Evolutionary conservation across 768 basidiomycete genomes (phyloP).

Genomic region (Mycena belliarum): DNA sequence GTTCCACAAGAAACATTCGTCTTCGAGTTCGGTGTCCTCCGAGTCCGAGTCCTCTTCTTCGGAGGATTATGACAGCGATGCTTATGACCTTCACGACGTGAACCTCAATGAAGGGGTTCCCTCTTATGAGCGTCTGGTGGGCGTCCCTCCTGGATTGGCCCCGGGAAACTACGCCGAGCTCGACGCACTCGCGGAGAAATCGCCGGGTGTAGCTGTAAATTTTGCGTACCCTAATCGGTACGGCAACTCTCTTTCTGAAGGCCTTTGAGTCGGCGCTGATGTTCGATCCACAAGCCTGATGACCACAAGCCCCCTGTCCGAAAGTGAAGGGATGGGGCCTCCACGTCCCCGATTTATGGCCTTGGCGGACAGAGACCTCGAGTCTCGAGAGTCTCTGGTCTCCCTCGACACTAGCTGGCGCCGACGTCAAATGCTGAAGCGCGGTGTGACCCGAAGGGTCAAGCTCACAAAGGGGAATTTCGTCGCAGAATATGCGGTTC

Average conservation of each 20-base stretch:
- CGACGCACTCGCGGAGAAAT: constrained; percentile 6
- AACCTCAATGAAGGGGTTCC: background rate
- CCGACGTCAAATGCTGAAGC: constrained; percentile 35
- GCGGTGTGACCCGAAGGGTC: constrained; percentile 73
- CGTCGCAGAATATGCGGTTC: constrained; percentile 70
- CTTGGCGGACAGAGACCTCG: background rate
- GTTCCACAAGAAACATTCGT: background rate
- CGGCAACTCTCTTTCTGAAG: background rate
- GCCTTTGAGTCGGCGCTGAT: no score
- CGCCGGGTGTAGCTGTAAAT: background rate
- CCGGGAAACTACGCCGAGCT: background rate
- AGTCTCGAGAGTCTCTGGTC: constrained; percentile 1
- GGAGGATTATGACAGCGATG: background rate
- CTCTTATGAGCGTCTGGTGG: background rate
- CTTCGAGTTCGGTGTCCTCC: background rate
- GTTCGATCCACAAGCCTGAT: background rate
- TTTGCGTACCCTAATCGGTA: constrained; percentile 5
- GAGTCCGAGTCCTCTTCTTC: background rate
- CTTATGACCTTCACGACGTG: constrained; percentile 1
- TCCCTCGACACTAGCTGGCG: constrained; percentile 2
- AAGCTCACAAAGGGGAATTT: constrained; percentile 76
- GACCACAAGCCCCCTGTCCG: background rate
- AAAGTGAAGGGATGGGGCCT: background rate
- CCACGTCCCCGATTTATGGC: constrained; percentile 6
- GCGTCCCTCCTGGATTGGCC: background rate